Evolutionary conservation across 331 rosid genomes (phyloP).

Genomic region (Spiraea crenata): DNA sequence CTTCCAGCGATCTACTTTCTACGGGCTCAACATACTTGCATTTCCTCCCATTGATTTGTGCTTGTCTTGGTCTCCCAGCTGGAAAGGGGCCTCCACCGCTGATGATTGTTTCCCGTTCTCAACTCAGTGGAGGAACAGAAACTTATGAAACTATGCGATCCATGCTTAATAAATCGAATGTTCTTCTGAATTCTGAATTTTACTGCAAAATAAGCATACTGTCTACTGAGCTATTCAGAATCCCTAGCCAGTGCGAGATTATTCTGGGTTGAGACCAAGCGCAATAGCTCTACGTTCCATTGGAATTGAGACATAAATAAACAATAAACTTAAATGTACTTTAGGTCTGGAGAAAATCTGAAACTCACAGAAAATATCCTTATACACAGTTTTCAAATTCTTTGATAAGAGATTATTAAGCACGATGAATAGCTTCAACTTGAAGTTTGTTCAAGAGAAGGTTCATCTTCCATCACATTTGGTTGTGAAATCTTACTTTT

Average conservation of each 20-base stretch:
- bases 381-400: not conserved
- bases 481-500: not conserved
- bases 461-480: not conserved
- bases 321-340: not conserved
- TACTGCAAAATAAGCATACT: constrained; percentile 1
- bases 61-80: not conserved
- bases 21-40: not conserved
- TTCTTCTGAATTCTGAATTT: not conserved
- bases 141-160: not conserved
- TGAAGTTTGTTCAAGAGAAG: not conserved
- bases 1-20: not conserved
- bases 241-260: not conserved
- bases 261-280: not conserved
- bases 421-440: not conserved
- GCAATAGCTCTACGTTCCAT: not conserved
- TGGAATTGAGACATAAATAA: not conserved
- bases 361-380: not conserved
- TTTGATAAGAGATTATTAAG: not conserved
- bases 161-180: not conserved
- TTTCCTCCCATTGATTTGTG: not conserved
- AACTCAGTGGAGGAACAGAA: not conserved
- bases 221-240: not conserved
- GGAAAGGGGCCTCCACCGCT: not conserved
- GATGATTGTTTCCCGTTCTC: not conserved
- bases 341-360: not conserved